Percentiles rank a stretch among this genome's conserved stretches.
Conservation (phyloP, 192 early-diverging fungal genomes). For the Spizellomyces punctatus region DNA sequence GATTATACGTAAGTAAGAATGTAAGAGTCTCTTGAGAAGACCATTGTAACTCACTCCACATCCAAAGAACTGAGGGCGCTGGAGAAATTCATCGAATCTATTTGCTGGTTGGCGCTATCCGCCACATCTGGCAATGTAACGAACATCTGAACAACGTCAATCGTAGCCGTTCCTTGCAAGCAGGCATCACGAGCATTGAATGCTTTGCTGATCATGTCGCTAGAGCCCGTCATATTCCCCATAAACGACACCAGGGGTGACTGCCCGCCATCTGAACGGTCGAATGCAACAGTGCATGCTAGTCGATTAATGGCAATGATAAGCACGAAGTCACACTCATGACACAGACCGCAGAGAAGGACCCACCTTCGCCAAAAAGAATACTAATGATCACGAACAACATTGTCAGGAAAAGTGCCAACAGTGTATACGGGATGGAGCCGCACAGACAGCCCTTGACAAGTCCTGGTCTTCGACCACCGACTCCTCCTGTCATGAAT, state of each 20-base stretch:
- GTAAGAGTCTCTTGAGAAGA: too few species aligned
- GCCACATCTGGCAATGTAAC: background rate
- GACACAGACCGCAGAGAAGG: too few species aligned
- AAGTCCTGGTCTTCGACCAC: constrained; percentile 2
- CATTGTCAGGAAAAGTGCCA: constrained; percentile 12
- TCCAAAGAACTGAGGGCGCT: too few species aligned
- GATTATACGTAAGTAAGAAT: too few species aligned
- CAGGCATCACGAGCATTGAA: background rate
- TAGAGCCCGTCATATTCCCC: background rate
- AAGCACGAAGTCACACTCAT: background rate
- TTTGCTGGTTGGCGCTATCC: background rate
- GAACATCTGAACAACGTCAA: background rate
- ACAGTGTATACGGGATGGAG: constrained; percentile 23
- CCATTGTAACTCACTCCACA: too few species aligned
- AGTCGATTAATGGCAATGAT: background rate
- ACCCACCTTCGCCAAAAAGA: constrained; percentile 14
- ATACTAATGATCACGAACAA: constrained; percentile 4
- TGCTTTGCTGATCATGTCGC: background rate
- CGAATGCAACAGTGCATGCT: constrained; percentile 19
- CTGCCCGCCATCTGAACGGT: background rate
- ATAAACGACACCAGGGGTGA: background rate
- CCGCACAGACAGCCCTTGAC: constrained; percentile 22
- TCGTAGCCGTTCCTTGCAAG: background rate
- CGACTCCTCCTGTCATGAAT: constrained; percentile 17
- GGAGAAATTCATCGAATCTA: background rate